These are phyloP conservation scores for Sordaria brevicollis DNA, from an alignment of 495 filamentous ascomycete genomes.

Conservation along the genomic window DNA sequence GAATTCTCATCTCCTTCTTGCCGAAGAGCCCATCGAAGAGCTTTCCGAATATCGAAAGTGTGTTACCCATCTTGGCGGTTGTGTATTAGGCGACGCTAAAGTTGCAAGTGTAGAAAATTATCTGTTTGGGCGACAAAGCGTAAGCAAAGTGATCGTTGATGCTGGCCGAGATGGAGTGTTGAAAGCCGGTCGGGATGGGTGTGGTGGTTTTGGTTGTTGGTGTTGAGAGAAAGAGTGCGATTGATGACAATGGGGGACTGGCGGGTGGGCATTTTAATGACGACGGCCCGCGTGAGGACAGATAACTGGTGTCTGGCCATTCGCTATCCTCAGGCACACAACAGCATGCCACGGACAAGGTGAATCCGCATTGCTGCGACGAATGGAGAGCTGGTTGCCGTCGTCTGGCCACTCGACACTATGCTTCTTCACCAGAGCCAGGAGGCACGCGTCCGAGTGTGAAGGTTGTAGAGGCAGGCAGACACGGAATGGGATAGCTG, in stretches of 20 bases:
- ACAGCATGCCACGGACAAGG: neutral
- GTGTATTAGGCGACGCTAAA: constrained; percentile 6
- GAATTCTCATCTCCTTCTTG: constrained; percentile 99
- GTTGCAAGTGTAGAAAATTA: constrained; percentile 2
- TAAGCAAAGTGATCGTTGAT: constrained; percentile 2
- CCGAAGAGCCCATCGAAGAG: constrained; percentile 92
- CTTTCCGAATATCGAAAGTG: constrained; percentile 9
- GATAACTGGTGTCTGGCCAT: neutral
- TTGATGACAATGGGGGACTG: constrained; percentile 3
- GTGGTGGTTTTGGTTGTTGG: neutral
- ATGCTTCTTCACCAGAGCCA: neutral
- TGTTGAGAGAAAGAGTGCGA: neutral
- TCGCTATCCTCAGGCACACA: neutral
- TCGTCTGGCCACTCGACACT: neutral
- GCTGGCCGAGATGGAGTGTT: neutral
- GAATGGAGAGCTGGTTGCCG: neutral
- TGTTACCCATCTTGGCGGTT: constrained; percentile 24
- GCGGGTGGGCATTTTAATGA: constrained; percentile 5
- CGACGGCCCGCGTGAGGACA: neutral
- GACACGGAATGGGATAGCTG: neutral
- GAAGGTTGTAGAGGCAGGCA: neutral
- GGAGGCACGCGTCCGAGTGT: neutral
- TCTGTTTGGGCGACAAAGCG: constrained; percentile 5
- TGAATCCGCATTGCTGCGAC: neutral
- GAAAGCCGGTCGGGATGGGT: neutral